Conservation (phyloP, 192 early-diverging fungal genomes). For the Podila clonocystis region DNA sequence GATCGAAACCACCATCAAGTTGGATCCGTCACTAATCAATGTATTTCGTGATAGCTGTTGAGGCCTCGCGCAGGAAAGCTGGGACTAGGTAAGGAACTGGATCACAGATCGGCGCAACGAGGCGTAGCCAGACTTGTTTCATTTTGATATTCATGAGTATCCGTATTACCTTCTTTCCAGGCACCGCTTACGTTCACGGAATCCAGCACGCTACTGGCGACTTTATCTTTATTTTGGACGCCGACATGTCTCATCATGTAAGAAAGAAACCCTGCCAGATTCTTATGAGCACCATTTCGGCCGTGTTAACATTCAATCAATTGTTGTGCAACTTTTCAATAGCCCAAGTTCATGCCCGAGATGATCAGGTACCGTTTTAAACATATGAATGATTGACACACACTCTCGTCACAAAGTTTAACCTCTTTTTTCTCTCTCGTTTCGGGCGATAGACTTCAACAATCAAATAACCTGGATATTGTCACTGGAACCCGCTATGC, state of each 20-base stretch:
- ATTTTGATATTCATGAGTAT: background rate
- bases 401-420: too few species aligned
- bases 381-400: background rate
- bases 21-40: background rate
- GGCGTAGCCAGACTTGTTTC: background rate
- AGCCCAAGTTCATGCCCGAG: constrained; percentile 97
- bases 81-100: constrained; percentile 72
- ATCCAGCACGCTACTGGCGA: constrained; percentile 94
- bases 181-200: constrained; percentile 96
- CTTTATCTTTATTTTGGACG: constrained; percentile 98
- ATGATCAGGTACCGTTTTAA: constrained; percentile 75
- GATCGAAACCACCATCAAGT: background rate
- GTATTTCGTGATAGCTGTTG: constrained; percentile 66
- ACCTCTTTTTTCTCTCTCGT: background rate
- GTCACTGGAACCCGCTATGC: constrained; percentile 95
- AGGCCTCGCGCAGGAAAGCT: constrained; percentile 96
- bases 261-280: background rate
- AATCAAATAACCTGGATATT: constrained; percentile 86
- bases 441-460: constrained; percentile 70
- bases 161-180: constrained; percentile 17
- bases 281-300: too few species aligned
- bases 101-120: background rate
- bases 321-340: constrained; percentile 4
- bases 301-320: background rate
- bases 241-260: constrained; percentile 99